Base-by-base conservation (phyloP, 2,329 filamentous ascomycete genomes). In the Cladosporium sp. region DNA sequence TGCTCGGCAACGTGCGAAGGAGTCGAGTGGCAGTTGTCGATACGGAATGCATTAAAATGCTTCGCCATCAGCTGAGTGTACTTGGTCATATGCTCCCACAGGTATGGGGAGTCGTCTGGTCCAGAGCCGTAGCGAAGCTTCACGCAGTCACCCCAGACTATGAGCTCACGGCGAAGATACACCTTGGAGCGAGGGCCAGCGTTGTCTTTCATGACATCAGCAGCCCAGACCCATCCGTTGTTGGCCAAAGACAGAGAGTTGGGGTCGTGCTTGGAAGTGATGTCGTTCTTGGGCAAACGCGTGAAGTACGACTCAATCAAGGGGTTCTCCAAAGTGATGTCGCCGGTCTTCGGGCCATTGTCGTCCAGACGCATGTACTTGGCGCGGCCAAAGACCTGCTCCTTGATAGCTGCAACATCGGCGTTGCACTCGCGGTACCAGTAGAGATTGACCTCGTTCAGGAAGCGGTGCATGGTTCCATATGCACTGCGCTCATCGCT, bases 171-270 rank as follows among this genome's bases (percentile, higher is more conserved):
- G 46, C 89, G 82, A n/a, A 98, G 78, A 63, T 98, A 98, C n/a
- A 92, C 90, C 50, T 85, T 84, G 7, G 92, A 95, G 40, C 87
- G 77, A 0, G 90, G 86, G 0, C 94, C 94, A 25, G 93, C 93
- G 62, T 97, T 93, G 71, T 98, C 93, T 38, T 88, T 79, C 69
- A 97, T 79, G 1, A 93, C 92, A 70, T 97, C 94, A 5, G 92
- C 92, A 52, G 88, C 92, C 93, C 93, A 98, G 7, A 98, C 91
- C 93, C 93, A 98, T 38, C 93, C 93, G 64, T 98, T 98, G 70
- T 97, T 97, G 35, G 85, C 91, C 45, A 98, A 72, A 2, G 88
- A 88, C 39, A 95, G 77, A 38, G 90, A 85, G 51, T 85, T 84
- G 1, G 83, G 77, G 51, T 83, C 83, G 62, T 94, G 85, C 62